These are phyloP conservation scores for Thraustotheca clavata DNA, from an alignment of 352 stramenopile species.

Conservation along the genomic window DNA sequence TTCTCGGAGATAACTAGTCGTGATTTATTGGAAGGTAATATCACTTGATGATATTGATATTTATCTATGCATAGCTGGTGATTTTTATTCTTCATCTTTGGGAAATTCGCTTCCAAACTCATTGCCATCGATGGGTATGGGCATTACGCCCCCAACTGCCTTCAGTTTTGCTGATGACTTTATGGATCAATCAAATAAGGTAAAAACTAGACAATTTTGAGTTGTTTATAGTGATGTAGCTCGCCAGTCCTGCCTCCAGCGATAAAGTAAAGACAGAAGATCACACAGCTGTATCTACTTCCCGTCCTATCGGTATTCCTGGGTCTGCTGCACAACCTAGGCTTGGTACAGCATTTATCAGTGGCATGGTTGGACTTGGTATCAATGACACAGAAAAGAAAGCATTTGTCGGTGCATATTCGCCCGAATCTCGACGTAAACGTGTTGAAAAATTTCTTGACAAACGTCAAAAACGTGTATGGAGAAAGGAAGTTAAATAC, in stretches of 20 bases:
- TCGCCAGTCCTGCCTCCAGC: neutral
- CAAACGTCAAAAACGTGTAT: slow-evolving; percentile 94
- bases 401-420: slow-evolving; percentile 92
- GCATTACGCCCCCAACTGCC: slow-evolving; percentile 68
- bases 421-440: slow-evolving; percentile 87
- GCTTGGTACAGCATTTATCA: slow-evolving; percentile 11
- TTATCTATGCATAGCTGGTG: slow-evolving; percentile 21
- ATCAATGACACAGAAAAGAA: slow-evolving; percentile 42
- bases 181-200: slow-evolving; percentile 34
- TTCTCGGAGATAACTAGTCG: slow-evolving; percentile 66
- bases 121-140: slow-evolving; percentile 76
- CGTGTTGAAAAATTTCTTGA: slow-evolving; percentile 92
- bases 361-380: neutral
- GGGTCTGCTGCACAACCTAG: slow-evolving; percentile 31
- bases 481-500: slow-evolving; percentile 95
- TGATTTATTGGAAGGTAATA: slow-evolving; percentile 52
- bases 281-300: slow-evolving; percentile 35
- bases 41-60: neutral
- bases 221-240: neutral
- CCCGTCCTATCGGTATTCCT: slow-evolving; percentile 73
- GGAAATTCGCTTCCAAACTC: slow-evolving; percentile 79
- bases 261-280: slow-evolving; percentile 21
- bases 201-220: neutral
- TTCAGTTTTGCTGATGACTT: slow-evolving; percentile 85
- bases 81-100: slow-evolving; percentile 77